phyloP scores from a whole-genome alignment of 1,284 basidiomycete genomes.

The Salmacisia buchloeana region DNA sequence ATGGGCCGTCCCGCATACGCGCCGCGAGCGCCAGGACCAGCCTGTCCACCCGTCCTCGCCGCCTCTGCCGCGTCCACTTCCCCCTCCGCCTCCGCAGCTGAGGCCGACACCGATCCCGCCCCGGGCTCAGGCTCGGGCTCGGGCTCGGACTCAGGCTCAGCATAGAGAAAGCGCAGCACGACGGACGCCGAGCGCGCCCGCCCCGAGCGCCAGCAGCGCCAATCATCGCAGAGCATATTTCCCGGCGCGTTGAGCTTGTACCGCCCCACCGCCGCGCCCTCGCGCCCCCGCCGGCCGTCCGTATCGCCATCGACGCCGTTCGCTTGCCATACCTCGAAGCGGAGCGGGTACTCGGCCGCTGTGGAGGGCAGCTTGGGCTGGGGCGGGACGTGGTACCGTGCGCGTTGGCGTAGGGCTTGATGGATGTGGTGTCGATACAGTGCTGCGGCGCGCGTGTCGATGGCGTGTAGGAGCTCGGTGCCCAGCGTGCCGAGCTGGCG shows the following conservation, averaged over 20 bases:
- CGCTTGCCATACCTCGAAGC: not conserved
- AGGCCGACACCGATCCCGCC: no score
- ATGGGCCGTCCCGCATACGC: no score
- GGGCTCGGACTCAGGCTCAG: not conserved
- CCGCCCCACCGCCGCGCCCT: no score
- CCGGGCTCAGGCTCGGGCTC: no score
- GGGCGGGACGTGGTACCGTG: not conserved
- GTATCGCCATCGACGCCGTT: not conserved
- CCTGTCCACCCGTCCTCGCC: no score
- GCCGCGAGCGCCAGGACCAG: no score
- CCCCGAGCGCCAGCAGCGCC: not conserved
- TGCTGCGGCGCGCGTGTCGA: not conserved
- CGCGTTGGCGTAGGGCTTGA: not conserved
- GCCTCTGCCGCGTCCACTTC: no score
- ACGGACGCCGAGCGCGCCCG: not conserved
- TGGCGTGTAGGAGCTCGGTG: not conserved
- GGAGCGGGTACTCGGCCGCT: not conserved
- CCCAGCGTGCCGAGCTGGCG: not conserved
- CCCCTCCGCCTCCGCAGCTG: no score
- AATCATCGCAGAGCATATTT: not conserved
- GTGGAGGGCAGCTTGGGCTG: not conserved
- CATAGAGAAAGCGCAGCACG: not conserved
- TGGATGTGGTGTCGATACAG: not conserved
- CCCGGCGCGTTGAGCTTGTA: not conserved
- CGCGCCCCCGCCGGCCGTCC: no score